Evolutionary conservation across 345 rosid species (phyloP).

Genomic region (Brassica rapa): DNA sequence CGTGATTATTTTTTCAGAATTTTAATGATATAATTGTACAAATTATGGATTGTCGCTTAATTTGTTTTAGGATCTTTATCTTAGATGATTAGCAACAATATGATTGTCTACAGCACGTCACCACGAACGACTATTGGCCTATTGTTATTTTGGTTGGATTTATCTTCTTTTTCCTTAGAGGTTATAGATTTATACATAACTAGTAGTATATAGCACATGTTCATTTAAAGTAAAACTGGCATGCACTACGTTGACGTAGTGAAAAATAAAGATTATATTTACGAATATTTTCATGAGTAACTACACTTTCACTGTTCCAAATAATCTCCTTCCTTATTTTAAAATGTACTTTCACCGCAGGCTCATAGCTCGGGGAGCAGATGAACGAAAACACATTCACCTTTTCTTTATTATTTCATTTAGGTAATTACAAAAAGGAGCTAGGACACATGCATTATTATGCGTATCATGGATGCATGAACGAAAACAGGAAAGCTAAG

Average conservation of each 20-base stretch:
- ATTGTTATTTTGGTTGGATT: conserved; percentile 7
- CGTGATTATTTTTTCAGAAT: neutral
- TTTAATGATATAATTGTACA: neutral
- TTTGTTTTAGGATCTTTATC: neutral
- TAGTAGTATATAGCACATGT: neutral
- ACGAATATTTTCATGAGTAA: conserved; percentile 9
- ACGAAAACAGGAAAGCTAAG: conserved; percentile 20
- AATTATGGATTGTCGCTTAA: neutral
- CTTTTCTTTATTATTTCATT: neutral
- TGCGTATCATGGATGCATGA: conserved; percentile 17
- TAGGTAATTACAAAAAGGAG: neutral
- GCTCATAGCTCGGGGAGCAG: neutral
- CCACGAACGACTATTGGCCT: conserved; percentile 16
- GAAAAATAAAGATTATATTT: neutral
- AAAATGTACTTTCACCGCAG: neutral
- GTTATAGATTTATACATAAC: neutral
- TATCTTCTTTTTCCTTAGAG: no score
- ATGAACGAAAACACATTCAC: neutral
- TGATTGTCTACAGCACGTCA: neutral
- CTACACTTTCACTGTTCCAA: neutral
- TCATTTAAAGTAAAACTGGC: neutral
- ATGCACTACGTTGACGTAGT: neutral
- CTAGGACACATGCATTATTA: conserved; percentile 14
- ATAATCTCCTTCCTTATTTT: neutral
- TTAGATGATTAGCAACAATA: neutral